Percentiles rank a stretch among this genome's conserved stretches.
Evolutionary conservation across 768 basidiomycete species (phyloP).

Genomic region (Leccinum disarticulatum): DNA sequence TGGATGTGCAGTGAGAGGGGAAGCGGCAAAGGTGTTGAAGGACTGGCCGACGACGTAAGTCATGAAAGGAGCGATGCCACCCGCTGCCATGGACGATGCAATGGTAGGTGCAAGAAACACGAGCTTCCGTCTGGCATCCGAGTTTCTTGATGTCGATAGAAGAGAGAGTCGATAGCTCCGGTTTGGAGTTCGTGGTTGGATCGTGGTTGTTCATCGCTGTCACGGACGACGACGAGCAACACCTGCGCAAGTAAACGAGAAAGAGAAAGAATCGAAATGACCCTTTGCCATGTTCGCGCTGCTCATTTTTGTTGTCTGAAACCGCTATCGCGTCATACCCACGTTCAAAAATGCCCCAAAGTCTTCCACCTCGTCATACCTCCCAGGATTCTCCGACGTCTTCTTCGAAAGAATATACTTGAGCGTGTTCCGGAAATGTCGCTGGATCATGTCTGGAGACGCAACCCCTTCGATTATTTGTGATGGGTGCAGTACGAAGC

Average conservation of each 20-base stretch:
- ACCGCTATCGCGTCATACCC: not conserved
- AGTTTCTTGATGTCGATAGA: slow-evolving; percentile 22
- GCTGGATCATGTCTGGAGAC: no score
- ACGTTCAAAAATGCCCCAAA: no score
- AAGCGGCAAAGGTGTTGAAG: slow-evolving; percentile 69
- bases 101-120: slow-evolving; percentile 64
- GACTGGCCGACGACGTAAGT: slow-evolving; percentile 75
- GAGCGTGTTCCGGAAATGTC: no score
- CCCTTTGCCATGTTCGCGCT: not conserved
- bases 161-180: slow-evolving; percentile 17
- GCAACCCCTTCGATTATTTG: no score
- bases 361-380: no score
- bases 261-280: slow-evolving; percentile 11
- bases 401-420: no score
- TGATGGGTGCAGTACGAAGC: no score
- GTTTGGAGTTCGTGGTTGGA: slow-evolving; percentile 5
- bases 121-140: slow-evolving; percentile 43
- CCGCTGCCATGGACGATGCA: slow-evolving; percentile 58
- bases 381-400: no score
- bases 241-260: no score
- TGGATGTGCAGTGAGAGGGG: slow-evolving; percentile 43
- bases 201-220: slow-evolving; percentile 35
- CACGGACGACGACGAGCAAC: slow-evolving; percentile 4
- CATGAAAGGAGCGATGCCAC: slow-evolving; percentile 83
- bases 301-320: slow-evolving; percentile 27